A percentile compares a stretch with the other conserved stretches of the same genome.
phyloP scores from a whole-genome alignment of 257 asterid species.

The Pogostemon cablin region DNA sequence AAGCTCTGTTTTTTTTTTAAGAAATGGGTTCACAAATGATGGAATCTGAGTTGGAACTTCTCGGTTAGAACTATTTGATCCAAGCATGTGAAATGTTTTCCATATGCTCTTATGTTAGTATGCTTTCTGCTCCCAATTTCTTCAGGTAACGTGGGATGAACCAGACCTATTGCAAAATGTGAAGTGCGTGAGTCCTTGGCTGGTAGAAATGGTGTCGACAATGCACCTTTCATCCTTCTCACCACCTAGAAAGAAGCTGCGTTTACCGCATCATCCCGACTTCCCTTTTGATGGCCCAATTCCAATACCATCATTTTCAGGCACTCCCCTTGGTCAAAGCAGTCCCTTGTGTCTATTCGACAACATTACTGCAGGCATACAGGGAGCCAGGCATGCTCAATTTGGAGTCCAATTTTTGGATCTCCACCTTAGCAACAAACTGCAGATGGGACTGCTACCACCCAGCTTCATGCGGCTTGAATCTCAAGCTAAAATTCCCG shows the following conservation, averaged over 20 bases:
- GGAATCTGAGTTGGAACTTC: background rate
- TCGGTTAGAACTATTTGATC: constrained; percentile 6
- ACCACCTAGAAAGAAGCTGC: constrained; percentile 71
- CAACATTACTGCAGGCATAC: constrained; percentile 93
- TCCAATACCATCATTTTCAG: constrained; percentile 79
- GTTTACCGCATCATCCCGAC: constrained; percentile 60
- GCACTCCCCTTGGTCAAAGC: constrained; percentile 75
- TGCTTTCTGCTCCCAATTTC: background rate
- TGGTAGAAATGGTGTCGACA: constrained; percentile 74
- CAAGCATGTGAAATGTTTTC: constrained; percentile 5
- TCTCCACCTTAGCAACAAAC: constrained; percentile 77
- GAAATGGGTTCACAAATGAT: constrained; percentile 2
- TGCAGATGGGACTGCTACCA: constrained; percentile 65
- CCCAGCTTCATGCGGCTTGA: constrained; percentile 55
- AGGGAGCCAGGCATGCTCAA: constrained; percentile 99
- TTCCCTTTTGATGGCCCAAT: constrained; percentile 66
- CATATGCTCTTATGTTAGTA: background rate
- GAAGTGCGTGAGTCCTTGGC: constrained; percentile 96
- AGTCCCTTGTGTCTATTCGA: constrained; percentile 68
- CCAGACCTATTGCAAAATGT: constrained; percentile 84
- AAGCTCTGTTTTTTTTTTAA: constrained; percentile 3
- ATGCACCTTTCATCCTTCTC: constrained; percentile 80
- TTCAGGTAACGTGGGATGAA: constrained; percentile 95
- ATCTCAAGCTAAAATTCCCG: constrained; percentile 49
- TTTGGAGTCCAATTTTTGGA: constrained; percentile 75